A percentile compares a stretch with the other conserved stretches of the same genome.
Conservation (phyloP, 176 grass and related monocot genomes). For the Chrysopogon serrulatus region DNA sequence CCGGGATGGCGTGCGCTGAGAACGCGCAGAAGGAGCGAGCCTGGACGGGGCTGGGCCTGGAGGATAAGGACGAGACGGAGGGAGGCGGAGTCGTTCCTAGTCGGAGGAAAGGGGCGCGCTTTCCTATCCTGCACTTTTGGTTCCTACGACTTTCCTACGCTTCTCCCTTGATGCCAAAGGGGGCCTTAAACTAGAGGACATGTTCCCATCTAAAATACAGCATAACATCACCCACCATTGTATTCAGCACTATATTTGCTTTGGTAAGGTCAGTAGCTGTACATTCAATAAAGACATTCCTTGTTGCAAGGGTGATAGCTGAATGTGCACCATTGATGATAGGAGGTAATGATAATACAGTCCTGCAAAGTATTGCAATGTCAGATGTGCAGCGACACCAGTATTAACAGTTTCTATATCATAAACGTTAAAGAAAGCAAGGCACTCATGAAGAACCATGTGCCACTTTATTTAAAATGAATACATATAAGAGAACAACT, state of each 20-base stretch:
- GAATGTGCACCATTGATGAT: slow-evolving; percentile 98
- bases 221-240: slow-evolving; percentile 60
- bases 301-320: slow-evolving; percentile 80
- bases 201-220: slow-evolving; percentile 4
- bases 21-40: too few species aligned
- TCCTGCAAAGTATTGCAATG: slow-evolving; percentile 53
- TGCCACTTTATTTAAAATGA: neutral
- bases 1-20: too few species aligned
- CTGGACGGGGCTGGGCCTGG: too few species aligned
- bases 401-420: neutral
- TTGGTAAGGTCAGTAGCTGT: slow-evolving; percentile 96
- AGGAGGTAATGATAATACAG: slow-evolving; percentile 80
- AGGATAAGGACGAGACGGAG: too few species aligned
- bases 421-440: neutral
- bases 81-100: too few species aligned
- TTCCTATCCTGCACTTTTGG: too few species aligned
- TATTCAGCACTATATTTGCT: slow-evolving; percentile 96
- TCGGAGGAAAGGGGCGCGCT: too few species aligned
- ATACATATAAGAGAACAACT: neutral
- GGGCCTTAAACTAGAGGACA: neutral
- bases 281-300: slow-evolving; percentile 93
- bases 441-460: slow-evolving; percentile 1
- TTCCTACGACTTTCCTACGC: too few species aligned
- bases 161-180: too few species aligned
- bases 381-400: neutral